A percentile compares a stretch with the other conserved stretches of the same genome.
Evolutionary conservation across 495 filamentous ascomycete species (phyloP).

Genomic region (Neurospora sublineolata): DNA sequence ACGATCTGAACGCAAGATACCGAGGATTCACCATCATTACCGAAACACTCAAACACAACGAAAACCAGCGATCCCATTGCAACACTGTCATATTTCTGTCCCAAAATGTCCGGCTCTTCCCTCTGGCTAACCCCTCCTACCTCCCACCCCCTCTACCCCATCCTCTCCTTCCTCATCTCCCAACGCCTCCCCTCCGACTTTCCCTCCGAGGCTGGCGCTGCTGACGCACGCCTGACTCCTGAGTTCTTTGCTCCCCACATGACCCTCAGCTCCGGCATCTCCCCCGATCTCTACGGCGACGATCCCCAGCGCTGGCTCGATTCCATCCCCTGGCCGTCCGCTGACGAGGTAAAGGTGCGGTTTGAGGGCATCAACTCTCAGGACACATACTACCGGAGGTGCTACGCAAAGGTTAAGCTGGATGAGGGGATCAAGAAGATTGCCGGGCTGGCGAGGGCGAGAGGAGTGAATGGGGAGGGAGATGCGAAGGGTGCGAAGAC

Average conservation of each 20-base stretch:
- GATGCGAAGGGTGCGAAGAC: conserved; percentile 7
- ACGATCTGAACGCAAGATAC: background rate
- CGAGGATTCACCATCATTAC: background rate
- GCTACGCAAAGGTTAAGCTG: conserved; percentile 13
- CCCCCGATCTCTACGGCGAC: conserved; percentile 7
- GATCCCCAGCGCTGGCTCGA: conserved; percentile 20
- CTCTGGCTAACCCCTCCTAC: conserved; percentile 23
- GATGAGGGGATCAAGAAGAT: conserved; percentile 10
- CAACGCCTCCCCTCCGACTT: conserved; percentile 13
- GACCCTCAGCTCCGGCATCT: conserved; percentile 20
- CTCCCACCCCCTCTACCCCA: conserved; percentile 11
- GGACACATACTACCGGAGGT: conserved; percentile 19
- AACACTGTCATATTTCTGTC: background rate
- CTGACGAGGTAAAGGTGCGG: conserved; percentile 5
- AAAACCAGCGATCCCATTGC: background rate
- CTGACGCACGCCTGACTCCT: conserved; percentile 3
- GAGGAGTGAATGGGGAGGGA: conserved; percentile 11
- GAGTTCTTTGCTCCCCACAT: conserved; percentile 20
- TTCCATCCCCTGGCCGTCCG: conserved; percentile 4
- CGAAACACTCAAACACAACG: background rate
- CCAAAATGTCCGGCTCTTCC: conserved; percentile 19
- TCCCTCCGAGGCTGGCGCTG: conserved; percentile 9
- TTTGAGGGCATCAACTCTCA: conserved; percentile 13
- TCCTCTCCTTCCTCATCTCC: conserved; percentile 15
- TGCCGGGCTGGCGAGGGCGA: conserved; percentile 12